These are phyloP conservation scores for Cyberlindnera lachancei DNA, from an alignment of 805 yeast species.

Conservation along the genomic window DNA sequence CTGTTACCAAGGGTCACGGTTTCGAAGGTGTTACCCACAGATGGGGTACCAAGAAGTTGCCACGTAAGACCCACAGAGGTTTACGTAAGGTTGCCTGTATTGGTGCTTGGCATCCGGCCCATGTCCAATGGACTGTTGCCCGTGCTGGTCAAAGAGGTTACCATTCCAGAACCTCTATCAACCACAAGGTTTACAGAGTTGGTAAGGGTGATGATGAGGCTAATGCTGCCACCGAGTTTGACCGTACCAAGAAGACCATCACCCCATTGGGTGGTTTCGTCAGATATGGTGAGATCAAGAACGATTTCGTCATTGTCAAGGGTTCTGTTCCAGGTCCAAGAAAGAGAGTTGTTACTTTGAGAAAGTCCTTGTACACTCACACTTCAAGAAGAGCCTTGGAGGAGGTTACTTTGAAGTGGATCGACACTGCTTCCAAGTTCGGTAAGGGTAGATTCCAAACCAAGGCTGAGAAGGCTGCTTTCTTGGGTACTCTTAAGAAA, in stretches of 20 bases:
- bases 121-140: constrained; percentile 99
- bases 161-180: constrained; percentile 99
- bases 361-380: constrained; percentile 97
- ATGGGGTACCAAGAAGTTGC: constrained; percentile 99
- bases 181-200: constrained; percentile 99
- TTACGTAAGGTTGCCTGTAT: constrained; percentile 99
- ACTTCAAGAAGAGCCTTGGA: constrained; percentile 97
- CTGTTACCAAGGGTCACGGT: constrained; percentile 99
- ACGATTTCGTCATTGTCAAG: constrained; percentile 95
- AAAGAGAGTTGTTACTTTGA: constrained; percentile 98
- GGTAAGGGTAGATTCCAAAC: constrained; percentile 99
- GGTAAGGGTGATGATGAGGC: constrained; percentile 95
- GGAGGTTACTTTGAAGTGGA: constrained; percentile 97
- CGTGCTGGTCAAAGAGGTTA: constrained; percentile 99
- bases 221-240: constrained; percentile 93
- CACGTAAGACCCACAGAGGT: constrained; percentile 99
- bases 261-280: constrained; percentile 99
- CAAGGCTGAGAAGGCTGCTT: constrained; percentile 99
- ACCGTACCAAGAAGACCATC: constrained; percentile 99
- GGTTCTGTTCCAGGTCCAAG: constrained; percentile 99
- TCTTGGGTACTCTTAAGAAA: constrained; percentile 99
- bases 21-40: constrained; percentile 99
- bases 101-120: constrained; percentile 99
- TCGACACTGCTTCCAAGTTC: constrained; percentile 99
- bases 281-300: constrained; percentile 96